Conservation (phyloP, 2,329 filamentous ascomycete genomes). For the Tolypocladium paradoxum region DNA sequence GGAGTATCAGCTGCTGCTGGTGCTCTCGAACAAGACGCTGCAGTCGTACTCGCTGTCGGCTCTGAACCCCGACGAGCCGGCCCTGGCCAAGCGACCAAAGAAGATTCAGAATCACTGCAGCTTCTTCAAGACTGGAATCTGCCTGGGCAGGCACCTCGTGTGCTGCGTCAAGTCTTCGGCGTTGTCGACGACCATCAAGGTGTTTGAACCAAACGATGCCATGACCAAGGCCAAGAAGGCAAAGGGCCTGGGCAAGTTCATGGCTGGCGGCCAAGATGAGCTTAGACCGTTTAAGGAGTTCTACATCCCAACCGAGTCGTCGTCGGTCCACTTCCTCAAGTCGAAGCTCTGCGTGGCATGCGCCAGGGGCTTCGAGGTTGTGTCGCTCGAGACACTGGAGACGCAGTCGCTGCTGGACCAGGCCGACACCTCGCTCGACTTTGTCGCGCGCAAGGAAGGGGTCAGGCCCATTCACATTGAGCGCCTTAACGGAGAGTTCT, state of each 20-base stretch:
- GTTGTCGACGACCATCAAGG: conserved; percentile 92
- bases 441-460: conserved; percentile 86
- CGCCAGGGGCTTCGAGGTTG: conserved; percentile 91
- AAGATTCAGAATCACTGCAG: conserved; percentile 97
- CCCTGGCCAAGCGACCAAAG: conserved; percentile 74
- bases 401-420: conserved; percentile 95
- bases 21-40: conserved; percentile 86
- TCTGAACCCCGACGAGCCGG: conserved; percentile 72
- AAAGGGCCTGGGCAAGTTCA: conserved; percentile 90
- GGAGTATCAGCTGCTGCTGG: conserved; percentile 83
- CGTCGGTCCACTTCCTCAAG: conserved; percentile 93
- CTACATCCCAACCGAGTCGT: conserved; percentile 97
- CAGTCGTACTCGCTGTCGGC: conserved; percentile 82
- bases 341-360: conserved; percentile 95
- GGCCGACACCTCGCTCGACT: conserved; percentile 94
- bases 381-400: conserved; percentile 93
- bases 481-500: conserved; percentile 89
- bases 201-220: conserved; percentile 95
- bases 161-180: conserved; percentile 94
- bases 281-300: conserved; percentile 98
- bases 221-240: conserved; percentile 92
- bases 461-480: conserved; percentile 96
- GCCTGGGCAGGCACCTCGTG: conserved; percentile 84
- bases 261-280: conserved; percentile 84
- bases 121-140: conserved; percentile 97